Evolutionary conservation across 2,329 filamentous ascomycete genomes (phyloP).

Genomic region (Colletotrichum phormii): DNA sequence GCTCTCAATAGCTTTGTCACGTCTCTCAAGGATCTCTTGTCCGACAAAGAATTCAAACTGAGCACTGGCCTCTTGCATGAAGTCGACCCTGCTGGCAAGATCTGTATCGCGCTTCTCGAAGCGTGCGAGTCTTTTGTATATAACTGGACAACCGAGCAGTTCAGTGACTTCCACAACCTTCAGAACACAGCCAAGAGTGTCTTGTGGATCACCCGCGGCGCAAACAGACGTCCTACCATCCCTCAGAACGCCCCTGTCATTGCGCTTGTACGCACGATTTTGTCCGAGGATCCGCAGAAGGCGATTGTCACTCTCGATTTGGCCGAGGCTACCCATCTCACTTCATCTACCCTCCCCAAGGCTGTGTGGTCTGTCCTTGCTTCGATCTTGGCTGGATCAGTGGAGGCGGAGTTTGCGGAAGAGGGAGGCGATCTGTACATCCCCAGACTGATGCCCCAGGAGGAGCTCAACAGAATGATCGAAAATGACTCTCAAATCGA

Average conservation of each 20-base stretch:
- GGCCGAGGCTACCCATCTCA: conserved; percentile 35
- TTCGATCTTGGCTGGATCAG: conserved; percentile 30
- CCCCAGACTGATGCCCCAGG: conserved; percentile 56
- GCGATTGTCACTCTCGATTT: conserved; percentile 58
- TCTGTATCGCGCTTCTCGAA: conserved; percentile 62
- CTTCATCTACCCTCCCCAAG: conserved; percentile 41
- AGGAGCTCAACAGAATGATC: conserved; percentile 56
- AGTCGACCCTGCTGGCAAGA: conserved; percentile 39
- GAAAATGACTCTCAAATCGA: conserved; percentile 43
- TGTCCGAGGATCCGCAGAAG: conserved; percentile 61
- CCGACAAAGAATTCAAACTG: conserved; percentile 6
- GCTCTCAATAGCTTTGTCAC: neutral
- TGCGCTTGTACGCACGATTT: conserved; percentile 60
- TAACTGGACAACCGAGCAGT: conserved; percentile 52
- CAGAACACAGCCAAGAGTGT: conserved; percentile 51
- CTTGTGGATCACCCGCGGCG: conserved; percentile 61
- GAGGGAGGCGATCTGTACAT: conserved; percentile 52
- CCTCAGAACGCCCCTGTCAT: conserved; percentile 54
- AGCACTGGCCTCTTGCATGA: neutral
- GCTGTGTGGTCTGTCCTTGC: conserved; percentile 42
- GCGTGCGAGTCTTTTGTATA: conserved; percentile 49
- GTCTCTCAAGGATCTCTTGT: neutral
- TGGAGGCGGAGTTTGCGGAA: conserved; percentile 59
- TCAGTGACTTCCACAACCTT: conserved; percentile 54
- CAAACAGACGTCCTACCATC: conserved; percentile 48